Conservation (phyloP, 768 basidiomycete species). For the Mycena chlorophos region DNA sequence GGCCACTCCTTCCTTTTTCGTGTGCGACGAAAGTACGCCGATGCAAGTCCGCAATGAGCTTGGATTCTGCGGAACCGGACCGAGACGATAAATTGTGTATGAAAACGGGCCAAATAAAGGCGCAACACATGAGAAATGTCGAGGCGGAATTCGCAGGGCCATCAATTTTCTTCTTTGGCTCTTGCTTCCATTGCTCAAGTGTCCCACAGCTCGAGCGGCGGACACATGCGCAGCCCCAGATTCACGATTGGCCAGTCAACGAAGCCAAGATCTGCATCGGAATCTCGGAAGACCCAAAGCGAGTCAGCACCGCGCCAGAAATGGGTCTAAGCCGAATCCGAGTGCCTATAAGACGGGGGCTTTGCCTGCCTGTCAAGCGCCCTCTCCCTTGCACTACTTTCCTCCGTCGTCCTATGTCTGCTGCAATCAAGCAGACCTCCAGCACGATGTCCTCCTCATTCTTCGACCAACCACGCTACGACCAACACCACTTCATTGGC, state of each 20-base stretch:
- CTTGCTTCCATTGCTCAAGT: too few relatives aligned
- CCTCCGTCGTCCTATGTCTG: constrained; percentile 26
- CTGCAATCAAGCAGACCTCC: constrained; percentile 28
- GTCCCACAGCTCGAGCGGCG: not conserved
- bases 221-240: not conserved
- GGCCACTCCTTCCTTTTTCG: not conserved
- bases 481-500: constrained; percentile 15
- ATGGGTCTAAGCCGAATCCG: constrained; percentile 29
- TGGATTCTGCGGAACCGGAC: too few relatives aligned
- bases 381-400: constrained; percentile 32
- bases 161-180: not conserved
- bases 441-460: constrained; percentile 29
- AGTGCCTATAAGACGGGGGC: constrained; percentile 44
- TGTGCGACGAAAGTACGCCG: too few relatives aligned
- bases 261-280: not conserved
- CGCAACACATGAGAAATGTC: too few relatives aligned
- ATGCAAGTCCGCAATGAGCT: too few relatives aligned
- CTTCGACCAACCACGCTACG: constrained; percentile 40
- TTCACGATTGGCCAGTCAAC: not conserved
- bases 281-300: constrained; percentile 6
- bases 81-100: too few relatives aligned
- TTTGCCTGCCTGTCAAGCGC: constrained; percentile 28
- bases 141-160: too few relatives aligned
- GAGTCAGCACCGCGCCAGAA: constrained; percentile 16
- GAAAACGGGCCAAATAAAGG: too few relatives aligned